A percentile compares a stretch with the other conserved stretches of the same genome.
Conservation (phyloP, 306 rosid genomes). For the Erythrophleum fordii region DNA sequence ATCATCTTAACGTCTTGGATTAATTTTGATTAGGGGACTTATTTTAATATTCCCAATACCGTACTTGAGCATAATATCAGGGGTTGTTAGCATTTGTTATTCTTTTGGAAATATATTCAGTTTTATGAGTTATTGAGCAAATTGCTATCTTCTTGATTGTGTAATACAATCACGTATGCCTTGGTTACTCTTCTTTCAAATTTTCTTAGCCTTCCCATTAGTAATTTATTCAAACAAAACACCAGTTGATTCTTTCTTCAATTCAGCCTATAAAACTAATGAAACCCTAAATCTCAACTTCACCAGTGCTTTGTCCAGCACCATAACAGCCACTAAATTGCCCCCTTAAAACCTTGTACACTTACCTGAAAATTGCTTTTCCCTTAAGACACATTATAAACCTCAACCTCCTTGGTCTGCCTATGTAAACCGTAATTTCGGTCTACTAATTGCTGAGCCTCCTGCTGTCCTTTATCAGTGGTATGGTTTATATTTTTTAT, state of each 20-base stretch:
- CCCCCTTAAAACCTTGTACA: not conserved
- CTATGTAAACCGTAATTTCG: not conserved
- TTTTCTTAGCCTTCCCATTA: not conserved
- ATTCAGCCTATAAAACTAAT: not conserved
- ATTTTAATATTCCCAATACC: not conserved
- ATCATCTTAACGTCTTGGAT: not conserved
- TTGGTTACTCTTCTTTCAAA: not conserved
- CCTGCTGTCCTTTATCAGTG: not conserved
- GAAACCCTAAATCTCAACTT: not conserved
- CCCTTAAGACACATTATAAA: not conserved
- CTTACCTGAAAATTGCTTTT: not conserved
- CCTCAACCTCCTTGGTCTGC: not conserved
- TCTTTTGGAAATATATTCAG: not conserved
- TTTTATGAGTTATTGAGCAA: not conserved
- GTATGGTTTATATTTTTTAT: not conserved
- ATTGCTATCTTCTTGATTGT: not conserved
- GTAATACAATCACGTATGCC: not conserved
- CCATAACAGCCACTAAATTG: not conserved
- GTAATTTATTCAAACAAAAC: not conserved
- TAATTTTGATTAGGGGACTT: not conserved
- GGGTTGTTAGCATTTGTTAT: not conserved
- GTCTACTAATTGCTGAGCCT: not conserved
- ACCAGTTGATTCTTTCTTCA: not conserved
- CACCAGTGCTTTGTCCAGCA: not conserved
- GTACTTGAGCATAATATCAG: not conserved